Evolutionary conservation across 371 early-diverging fungal genomes (phyloP).

Genomic region (Dinochytrium kinnereticum): DNA sequence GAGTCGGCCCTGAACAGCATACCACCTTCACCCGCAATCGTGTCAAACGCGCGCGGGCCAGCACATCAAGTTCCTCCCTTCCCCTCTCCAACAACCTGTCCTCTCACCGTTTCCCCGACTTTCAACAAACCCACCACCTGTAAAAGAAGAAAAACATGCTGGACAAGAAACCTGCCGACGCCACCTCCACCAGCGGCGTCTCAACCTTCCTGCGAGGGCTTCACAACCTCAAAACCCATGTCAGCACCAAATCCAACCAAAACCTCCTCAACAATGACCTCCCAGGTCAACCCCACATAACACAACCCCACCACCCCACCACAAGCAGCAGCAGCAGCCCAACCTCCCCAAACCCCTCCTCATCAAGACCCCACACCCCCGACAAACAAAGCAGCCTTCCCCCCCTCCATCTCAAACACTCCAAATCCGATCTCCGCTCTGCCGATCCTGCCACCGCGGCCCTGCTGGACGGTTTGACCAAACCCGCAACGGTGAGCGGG

Average conservation of each 20-base stretch:
- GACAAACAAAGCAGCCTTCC: constrained; percentile 10
- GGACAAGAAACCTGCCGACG: not conserved
- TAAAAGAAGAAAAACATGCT: constrained; percentile 1
- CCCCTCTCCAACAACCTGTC: too few species aligned
- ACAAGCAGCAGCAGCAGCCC: not conserved
- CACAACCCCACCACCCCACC: not conserved
- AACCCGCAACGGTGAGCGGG: not conserved
- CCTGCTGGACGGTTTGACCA: not conserved
- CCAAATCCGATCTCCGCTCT: not conserved
- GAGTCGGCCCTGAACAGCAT: too few species aligned
- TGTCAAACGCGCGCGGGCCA: too few species aligned
- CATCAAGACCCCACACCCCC: not conserved
- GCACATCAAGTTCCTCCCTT: too few species aligned
- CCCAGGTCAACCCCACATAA: constrained; percentile 6
- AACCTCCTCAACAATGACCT: constrained; percentile 9
- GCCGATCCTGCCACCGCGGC: not conserved
- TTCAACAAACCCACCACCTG: too few species aligned
- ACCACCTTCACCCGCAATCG: too few species aligned
- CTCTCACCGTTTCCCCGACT: too few species aligned
- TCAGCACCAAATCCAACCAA: constrained; percentile 5
- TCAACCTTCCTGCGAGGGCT: constrained; percentile 7
- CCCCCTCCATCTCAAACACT: not conserved
- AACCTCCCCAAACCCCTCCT: not conserved
- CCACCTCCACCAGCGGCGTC: not conserved
- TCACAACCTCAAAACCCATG: constrained; percentile 10